Evolutionary conservation across 768 basidiomycete genomes (phyloP), one percentile per base, ranked within the genome.

Genomic region (Mycena crocata): DNA sequence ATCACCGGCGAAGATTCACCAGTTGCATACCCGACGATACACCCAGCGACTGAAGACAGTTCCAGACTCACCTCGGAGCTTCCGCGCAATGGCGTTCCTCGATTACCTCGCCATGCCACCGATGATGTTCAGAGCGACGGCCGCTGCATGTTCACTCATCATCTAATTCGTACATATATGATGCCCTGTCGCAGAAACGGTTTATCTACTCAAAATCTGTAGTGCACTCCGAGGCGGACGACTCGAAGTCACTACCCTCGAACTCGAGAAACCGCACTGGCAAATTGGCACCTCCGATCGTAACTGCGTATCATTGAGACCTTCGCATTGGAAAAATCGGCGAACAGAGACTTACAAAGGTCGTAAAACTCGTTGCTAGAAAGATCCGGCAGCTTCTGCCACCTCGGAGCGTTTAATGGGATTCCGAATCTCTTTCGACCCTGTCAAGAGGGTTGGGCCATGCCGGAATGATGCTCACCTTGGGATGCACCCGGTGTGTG

Each of bases 1-100:
- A 93, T 74, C 86, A 92, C 71, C 84, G 83, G 51, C 85, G 86
- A 42, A 75, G 76, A 59, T 93, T 90, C 73, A 86, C 85, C 44
- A 91, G 84, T 62, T 84, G 85, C 65, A 62, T 46, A 1, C 46
- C 37, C 6, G 34, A 30, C 23, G 56, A 49, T 28, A 42, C 24
- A 37, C 51, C 24, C 26, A 55, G n/a, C n/a, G n/a, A n/a, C n/a
- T n/a, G n/a, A n/a, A n/a, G n/a, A n/a, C n/a, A n/a, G n/a, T n/a
- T n/a, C n/a, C n/a, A n/a, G n/a, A n/a, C n/a, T n/a, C n/a, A n/a
- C n/a, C n/a, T n/a, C n/a, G n/a, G n/a, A n/a, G n/a, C n/a, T n/a
- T n/a, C n/a, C n/a, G n/a, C n/a, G n/a, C n/a, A n/a, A n/a, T n/a
- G n/a, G n/a, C n/a, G n/a, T n/a, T n/a, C n/a, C n/a, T n/a, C n/a